Evolutionary conservation across 495 filamentous ascomycete species (phyloP).

Genomic region (Trichocladium antarcticum): DNA sequence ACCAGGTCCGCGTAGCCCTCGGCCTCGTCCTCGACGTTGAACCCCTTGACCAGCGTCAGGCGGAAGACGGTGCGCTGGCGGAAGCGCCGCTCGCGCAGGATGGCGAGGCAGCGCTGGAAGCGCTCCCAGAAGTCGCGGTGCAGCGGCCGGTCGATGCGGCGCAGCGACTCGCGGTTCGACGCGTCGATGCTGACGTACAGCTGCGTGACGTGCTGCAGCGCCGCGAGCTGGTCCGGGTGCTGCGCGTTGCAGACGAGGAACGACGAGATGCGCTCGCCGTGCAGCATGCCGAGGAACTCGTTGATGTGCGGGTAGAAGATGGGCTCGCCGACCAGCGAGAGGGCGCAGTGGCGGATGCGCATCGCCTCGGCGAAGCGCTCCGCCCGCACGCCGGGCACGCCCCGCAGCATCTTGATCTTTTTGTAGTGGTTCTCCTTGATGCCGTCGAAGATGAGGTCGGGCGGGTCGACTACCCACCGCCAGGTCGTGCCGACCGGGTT

Average conservation of each 20-base stretch:
- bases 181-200: conserved; percentile 94
- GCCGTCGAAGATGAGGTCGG: conserved; percentile 76
- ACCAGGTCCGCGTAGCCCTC: conserved; percentile 85
- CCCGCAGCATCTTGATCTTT: conserved; percentile 94
- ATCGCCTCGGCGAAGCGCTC: conserved; percentile 89
- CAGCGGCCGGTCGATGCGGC: conserved; percentile 78
- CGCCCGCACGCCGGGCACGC: conserved; percentile 81
- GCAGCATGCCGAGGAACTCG: conserved; percentile 69
- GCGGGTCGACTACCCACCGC: conserved; percentile 89
- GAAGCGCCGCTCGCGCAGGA: conserved; percentile 69
- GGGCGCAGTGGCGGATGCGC: conserved; percentile 82
- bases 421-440: conserved; percentile 86
- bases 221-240: conserved; percentile 80
- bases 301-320: conserved; percentile 99
- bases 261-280: conserved; percentile 75
- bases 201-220: conserved; percentile 75
- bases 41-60: conserved; percentile 85
- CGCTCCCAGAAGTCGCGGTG: conserved; percentile 97
- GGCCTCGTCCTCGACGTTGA: conserved; percentile 90
- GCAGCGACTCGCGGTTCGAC: conserved; percentile 74
- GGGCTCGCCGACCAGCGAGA: conserved; percentile 85
- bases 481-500: conserved; percentile 94
- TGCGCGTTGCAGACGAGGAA: conserved; percentile 99
- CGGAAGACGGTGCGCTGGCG: conserved; percentile 88
- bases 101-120: conserved; percentile 81